These are phyloP conservation scores for Cairneyella variabilis DNA, from an alignment of 495 filamentous ascomycete species.

Conservation along the genomic window DNA sequence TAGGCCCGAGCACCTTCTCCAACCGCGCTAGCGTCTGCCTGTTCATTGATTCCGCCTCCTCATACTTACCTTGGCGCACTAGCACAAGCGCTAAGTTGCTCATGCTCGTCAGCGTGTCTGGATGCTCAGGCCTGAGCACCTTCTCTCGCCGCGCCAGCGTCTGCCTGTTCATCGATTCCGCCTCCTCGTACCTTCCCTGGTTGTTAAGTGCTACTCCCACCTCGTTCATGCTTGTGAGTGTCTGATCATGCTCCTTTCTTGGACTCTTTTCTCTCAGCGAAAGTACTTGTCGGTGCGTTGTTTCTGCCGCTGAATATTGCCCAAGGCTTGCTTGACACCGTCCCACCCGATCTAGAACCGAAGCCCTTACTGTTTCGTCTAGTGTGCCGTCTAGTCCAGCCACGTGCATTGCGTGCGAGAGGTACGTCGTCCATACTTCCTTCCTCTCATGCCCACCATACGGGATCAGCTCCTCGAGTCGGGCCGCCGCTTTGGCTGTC, in stretches of 20 bases:
- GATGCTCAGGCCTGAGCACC: not conserved
- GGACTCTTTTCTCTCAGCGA: constrained; percentile 1
- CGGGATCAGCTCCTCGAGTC: constrained; percentile 30
- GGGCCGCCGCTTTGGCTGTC: constrained; percentile 28
- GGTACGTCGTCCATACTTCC: constrained; percentile 30
- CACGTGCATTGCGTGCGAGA: constrained; percentile 35
- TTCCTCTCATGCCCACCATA: constrained; percentile 28
- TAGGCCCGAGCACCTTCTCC: constrained; percentile 6
- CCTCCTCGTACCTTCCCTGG: constrained; percentile 4
- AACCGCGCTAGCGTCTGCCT: not conserved
- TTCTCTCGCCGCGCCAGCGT: not conserved
- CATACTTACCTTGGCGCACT: not conserved
- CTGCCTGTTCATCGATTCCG: not conserved
- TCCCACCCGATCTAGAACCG: not conserved
- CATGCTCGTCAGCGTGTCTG: not conserved
- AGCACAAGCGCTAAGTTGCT: not conserved
- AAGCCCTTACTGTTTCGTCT: not conserved
- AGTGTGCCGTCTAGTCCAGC: too few species aligned
- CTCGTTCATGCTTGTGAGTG: constrained; percentile 7
- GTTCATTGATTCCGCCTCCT: not conserved
- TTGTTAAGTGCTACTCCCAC: not conserved
- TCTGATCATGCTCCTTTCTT: constrained; percentile 17
- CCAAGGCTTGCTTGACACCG: not conserved
- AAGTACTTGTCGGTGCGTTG: constrained; percentile 7
- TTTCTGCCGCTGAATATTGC: constrained; percentile 7